Conservation (phyloP, 1,139 yeast species). For the Suhomyces yuchorum region DNA sequence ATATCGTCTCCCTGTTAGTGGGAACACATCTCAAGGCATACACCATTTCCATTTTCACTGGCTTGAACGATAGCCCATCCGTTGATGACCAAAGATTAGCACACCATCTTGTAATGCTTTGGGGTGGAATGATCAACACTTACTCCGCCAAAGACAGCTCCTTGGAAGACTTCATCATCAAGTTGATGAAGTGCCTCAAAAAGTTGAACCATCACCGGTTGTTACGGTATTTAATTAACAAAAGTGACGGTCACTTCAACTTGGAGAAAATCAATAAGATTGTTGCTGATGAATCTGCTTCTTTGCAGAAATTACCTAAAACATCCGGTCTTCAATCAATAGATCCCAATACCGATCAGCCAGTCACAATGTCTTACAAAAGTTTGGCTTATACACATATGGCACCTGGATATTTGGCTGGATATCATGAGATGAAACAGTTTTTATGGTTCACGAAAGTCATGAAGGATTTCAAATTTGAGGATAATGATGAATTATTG, state of each 20-base stretch:
- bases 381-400: slow-evolving; percentile 12
- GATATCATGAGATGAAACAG: slow-evolving; percentile 24
- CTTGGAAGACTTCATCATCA: slow-evolving; percentile 14
- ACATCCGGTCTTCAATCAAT: not conserved
- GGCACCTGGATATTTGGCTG: slow-evolving; percentile 8
- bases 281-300: slow-evolving; percentile 3
- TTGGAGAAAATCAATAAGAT: slow-evolving; percentile 11
- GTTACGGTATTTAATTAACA: slow-evolving; percentile 10
- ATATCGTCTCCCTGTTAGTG: slow-evolving; percentile 15
- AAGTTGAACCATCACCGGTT: slow-evolving; percentile 10
- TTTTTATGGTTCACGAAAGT: slow-evolving; percentile 34
- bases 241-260: slow-evolving; percentile 8
- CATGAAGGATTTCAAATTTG: slow-evolving; percentile 31
- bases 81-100: slow-evolving; percentile 8
- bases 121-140: slow-evolving; percentile 9
- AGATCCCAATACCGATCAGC: not conserved
- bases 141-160: slow-evolving; percentile 7
- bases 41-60: slow-evolving; percentile 6
- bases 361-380: slow-evolving; percentile 10
- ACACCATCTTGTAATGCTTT: slow-evolving; percentile 14
- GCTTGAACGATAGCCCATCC: slow-evolving; percentile 4
- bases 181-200: slow-evolving; percentile 13
- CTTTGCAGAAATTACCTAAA: not conserved
- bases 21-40: slow-evolving; percentile 15
- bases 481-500: slow-evolving; percentile 18